These are phyloP conservation scores for Termitomyces sp. DNA, from an alignment of 1,284 basidiomycete species.

Conservation along the genomic window DNA sequence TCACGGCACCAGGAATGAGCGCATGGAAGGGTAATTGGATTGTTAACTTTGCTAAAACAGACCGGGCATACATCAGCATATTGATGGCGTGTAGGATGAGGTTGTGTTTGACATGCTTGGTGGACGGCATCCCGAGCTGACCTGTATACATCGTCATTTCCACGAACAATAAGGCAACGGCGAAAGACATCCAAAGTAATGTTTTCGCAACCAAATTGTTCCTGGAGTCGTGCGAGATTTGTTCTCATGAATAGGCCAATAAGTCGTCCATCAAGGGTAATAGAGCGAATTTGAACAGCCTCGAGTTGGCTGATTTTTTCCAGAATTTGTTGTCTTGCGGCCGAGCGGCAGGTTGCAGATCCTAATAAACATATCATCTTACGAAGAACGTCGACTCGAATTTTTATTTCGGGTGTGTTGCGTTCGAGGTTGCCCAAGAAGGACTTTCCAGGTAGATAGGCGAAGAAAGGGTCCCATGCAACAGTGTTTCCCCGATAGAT, in stretches of 20 bases:
- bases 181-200: conserved; percentile 30
- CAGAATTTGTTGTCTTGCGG: conserved; percentile 40
- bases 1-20: conserved; percentile 61
- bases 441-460: conserved; percentile 31
- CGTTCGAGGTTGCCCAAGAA: conserved; percentile 43
- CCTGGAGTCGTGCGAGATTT: conserved; percentile 30
- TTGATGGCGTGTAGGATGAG: conserved; percentile 10
- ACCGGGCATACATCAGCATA: conserved; percentile 46
- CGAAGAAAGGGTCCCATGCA: conserved; percentile 63
- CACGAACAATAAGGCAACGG: conserved; percentile 31
- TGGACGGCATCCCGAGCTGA: conserved; percentile 20
- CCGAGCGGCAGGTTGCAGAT: conserved; percentile 31
- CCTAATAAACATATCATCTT: conserved; percentile 53
- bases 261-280: conserved; percentile 43
- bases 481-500: conserved; percentile 44
- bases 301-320: conserved; percentile 39
- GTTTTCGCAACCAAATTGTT: conserved; percentile 35
- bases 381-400: conserved; percentile 38
- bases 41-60: conserved; percentile 50
- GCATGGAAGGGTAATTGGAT: conserved; percentile 51
- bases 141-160: conserved; percentile 23
- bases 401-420: conserved; percentile 33
- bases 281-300: conserved; percentile 33
- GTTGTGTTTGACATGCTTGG: conserved; percentile 16
- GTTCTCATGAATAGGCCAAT: conserved; percentile 41